Conservation (phyloP, 2,329 filamentous ascomycete species). For the Aspergillus pseudoviridinutans region DNA sequence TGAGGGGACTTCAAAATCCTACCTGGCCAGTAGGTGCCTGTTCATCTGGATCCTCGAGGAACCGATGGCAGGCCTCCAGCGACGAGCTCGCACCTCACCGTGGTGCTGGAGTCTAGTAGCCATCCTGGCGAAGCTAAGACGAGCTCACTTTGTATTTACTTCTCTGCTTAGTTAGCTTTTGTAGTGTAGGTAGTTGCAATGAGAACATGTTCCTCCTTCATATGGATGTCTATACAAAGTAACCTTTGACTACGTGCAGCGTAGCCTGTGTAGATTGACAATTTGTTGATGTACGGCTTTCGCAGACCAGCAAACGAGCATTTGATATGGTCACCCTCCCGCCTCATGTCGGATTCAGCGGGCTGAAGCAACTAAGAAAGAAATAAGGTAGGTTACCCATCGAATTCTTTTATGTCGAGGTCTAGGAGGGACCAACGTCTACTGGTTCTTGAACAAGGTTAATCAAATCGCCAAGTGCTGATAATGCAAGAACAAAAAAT, state of each 20-base stretch:
- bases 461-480: not conserved
- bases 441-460: not conserved
- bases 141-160: constrained; percentile 2
- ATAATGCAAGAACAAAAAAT: constrained; percentile 1
- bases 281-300: not conserved
- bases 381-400: not conserved
- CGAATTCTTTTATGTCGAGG: not conserved
- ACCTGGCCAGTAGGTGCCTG: not conserved
- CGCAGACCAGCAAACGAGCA: not conserved
- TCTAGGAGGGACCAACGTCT: not conserved
- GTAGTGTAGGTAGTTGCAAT: not conserved
- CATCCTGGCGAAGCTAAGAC: constrained; percentile 8
- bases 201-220: not conserved
- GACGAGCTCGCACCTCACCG: constrained; percentile 12
- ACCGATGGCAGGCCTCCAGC: constrained; percentile 3
- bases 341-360: not conserved
- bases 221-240: not conserved
- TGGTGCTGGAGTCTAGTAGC: constrained; percentile 12
- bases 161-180: not conserved
- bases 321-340: not conserved
- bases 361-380: not conserved
- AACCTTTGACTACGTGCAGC: not conserved
- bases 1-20: not conserved
- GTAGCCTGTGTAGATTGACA: not conserved
- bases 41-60: not conserved